These are phyloP conservation scores for Wakefieldia striispora DNA, from an alignment of 768 basidiomycete genomes.

Conservation along the genomic window DNA sequence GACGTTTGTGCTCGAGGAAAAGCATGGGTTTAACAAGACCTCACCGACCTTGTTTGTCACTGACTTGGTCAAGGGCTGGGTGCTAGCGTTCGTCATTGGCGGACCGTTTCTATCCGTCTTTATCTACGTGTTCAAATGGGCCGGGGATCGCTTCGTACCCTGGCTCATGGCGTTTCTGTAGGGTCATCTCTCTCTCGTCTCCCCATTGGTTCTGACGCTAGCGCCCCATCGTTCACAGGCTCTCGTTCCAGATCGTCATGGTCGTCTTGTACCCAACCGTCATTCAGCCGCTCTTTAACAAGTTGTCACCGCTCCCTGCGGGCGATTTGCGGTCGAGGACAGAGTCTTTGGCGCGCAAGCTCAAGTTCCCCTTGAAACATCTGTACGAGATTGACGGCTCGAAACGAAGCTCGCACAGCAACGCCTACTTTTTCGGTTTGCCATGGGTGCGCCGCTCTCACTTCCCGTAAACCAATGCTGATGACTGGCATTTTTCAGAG, in stretches of 20 bases:
- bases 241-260: conserved; percentile 82
- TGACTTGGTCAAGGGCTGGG: conserved; percentile 82
- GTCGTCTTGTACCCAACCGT: conserved; percentile 79
- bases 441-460: conserved; percentile 68
- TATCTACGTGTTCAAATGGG: conserved; percentile 89
- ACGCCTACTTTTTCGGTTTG: conserved; percentile 98
- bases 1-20: conserved; percentile 93
- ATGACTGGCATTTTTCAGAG: conserved; percentile 42
- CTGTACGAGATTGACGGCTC: conserved; percentile 97
- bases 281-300: conserved; percentile 98
- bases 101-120: conserved; percentile 85
- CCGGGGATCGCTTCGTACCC: conserved; percentile 88
- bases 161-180: conserved; percentile 83
- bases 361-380: conserved; percentile 92
- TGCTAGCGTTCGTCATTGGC: conserved; percentile 67
- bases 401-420: conserved; percentile 92
- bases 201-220: background rate
- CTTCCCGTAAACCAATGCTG: background rate
- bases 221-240: conserved; percentile 37
- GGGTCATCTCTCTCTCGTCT: background rate
- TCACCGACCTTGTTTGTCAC: conserved; percentile 70
- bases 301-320: conserved; percentile 78
- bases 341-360: conserved; percentile 70
- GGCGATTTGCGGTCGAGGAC: conserved; percentile 79
- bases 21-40: conserved; percentile 97